Evolutionary conservation across 495 filamentous ascomycete species (phyloP), one percentile per base, ranked within the genome.

Genomic region (Poronia punctata): DNA sequence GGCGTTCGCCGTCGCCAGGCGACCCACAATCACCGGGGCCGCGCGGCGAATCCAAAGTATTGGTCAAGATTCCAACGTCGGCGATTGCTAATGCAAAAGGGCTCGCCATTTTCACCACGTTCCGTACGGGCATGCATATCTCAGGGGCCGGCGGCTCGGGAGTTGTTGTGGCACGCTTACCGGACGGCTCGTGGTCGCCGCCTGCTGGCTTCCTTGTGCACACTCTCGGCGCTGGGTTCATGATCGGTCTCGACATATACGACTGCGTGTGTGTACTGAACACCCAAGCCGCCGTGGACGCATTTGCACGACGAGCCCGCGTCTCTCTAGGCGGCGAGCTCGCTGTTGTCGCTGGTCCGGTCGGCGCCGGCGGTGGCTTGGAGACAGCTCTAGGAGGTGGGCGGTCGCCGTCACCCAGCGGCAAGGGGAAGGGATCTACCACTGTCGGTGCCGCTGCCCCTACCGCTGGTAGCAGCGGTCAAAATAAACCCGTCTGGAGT

Each of bases 231-330:
- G 68, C 85, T 9, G 85, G 84, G 0, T 83, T 92, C 54, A 70
- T 89, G 38, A 80, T 82, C 2, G 86, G 86, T 1, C 76, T 88
- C 6, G 84, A 89, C 50, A 84, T 89, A 40, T 88, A 88, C 63
- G 86, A 92, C 52, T 87, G 83, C 44, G 82, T 92, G 19, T 72
- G 87, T 8, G 81, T 92, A 4, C 83, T 89, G 50, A 88, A 88
- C 61, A 82, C 77, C 0, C 64, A 68, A 5, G 68, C 82, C 36
- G 83, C 84, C 0, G 58, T 89, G n/a, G 74, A 81, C 15, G 81
- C 82, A 0, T 89, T 92, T 61, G 78, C 75, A 35, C n/a, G n/a
- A n/a, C 77, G 70, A 30, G 53, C 84, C 15, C 78, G 84, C 4
- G 76, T 80, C 45, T 86, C 83, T 2, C 61, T 92, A 5, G 84